Base-by-base conservation (phyloP, 345 rosid genomes). In the Eucalyptus regnans region DNA sequence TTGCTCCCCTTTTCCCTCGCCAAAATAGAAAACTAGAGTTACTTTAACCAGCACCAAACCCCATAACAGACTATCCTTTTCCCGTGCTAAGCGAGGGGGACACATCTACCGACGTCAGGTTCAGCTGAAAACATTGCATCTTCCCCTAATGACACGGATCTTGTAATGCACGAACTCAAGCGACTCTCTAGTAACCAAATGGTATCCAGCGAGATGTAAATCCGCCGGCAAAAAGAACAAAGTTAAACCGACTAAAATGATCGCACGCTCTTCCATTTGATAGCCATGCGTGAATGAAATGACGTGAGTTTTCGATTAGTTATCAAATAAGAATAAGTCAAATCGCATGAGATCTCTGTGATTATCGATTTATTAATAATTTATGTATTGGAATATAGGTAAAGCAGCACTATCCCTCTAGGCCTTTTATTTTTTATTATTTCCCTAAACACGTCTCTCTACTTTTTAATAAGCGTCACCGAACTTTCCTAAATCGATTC, bases 401-500 rank as follows among this genome's bases (percentile, higher is more conserved):
- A 5, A 33, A 8, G 16, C 0, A 9, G 22, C 7, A 31, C 22
- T 4, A 51, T 51, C 54, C 22, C 54, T 51, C 54, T 51, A 1
- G 56, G 56, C 20, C 4, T 17, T 51, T 51, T 7, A 22, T 16
- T 17, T 58, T 60, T 60, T 37, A 37, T 60, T 11, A 33, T 22
- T 56, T 4, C 27, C 5, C 4, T 27, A 22, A 56, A 56, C 27
- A 8, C 11, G 27, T 8, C 27, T 22, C 27, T 54, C 5, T 8
- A 23, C 27, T 56, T 20, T 56, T 56, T 56, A 56, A 56, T 20
- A 56, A 56, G 5, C 22, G 0, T 56, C 12, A 8, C 12, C 2
- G 1, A 17, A 52, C 20, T 0, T 17, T 22, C 2, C 0, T 8
- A 5, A 54, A 54, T 54, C 3, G 27, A 9, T 20, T 20, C 0